A percentile compares a stretch with the other conserved stretches of the same genome.
Evolutionary conservation across 345 rosid genomes (phyloP).

Genomic region (Syzygium oleosum): DNA sequence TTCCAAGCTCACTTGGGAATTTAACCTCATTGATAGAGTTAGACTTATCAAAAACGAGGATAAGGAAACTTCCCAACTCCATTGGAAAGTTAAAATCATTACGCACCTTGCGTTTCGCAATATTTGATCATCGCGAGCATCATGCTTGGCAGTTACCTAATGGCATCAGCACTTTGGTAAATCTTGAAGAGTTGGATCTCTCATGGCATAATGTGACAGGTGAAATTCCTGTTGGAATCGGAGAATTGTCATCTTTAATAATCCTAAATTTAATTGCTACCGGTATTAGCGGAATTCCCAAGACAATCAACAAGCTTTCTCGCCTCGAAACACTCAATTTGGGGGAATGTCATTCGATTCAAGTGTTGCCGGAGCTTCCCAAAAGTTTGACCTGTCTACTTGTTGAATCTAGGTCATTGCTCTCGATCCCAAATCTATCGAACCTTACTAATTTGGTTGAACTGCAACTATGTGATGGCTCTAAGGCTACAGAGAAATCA

Average conservation of each 20-base stretch:
- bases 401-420: neutral
- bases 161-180: neutral
- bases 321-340: neutral
- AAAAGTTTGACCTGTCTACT: too few species aligned
- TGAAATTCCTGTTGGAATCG: neutral
- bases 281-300: neutral
- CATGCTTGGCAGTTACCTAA: neutral
- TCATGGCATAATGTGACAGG: rapidly evolving
- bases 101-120: rapidly evolving
- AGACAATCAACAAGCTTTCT: neutral
- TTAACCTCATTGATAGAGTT: neutral
- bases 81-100: neutral
- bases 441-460: neutral
- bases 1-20: neutral
- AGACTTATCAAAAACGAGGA: neutral
- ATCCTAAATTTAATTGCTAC: too few species aligned
- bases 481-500: neutral
- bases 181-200: neutral
- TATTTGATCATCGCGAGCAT: too few species aligned
- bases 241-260: neutral
- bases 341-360: neutral
- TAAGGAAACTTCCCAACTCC: neutral
- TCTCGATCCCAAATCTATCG: rapidly evolving
- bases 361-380: neutral
- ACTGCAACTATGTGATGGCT: too few species aligned